A percentile compares a stretch with the other conserved stretches of the same genome.
Conservation (phyloP, 331 rosid species). For the Acacia concinna region DNA sequence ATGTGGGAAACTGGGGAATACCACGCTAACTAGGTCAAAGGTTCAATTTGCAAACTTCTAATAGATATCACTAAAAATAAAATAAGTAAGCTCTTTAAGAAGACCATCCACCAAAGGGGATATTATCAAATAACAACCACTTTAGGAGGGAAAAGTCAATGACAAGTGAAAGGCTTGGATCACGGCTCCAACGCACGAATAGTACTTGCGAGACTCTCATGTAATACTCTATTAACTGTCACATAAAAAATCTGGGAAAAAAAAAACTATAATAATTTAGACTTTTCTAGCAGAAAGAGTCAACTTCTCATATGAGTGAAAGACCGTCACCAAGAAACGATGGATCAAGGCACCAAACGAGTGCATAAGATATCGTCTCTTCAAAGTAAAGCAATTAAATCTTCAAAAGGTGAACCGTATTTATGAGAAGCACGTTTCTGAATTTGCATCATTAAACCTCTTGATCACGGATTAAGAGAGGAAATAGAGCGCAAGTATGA, state of each 20-base stretch:
- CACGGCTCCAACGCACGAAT: not conserved
- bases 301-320: not conserved
- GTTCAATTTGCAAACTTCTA: not conserved
- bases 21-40: conserved; percentile 2
- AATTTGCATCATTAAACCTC: not conserved
- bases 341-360: not conserved
- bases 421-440: not conserved
- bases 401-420: not conserved
- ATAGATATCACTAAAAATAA: not conserved
- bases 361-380: not conserved
- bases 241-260: not conserved
- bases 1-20: not conserved
- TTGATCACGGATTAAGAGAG: not conserved
- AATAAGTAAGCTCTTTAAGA: not conserved
- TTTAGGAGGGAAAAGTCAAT: not conserved
- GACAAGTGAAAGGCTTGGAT: not conserved
- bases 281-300: not conserved
- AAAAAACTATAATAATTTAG: not conserved
- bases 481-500: not conserved
- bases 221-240: not conserved
- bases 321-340: not conserved
- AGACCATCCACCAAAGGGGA: not conserved
- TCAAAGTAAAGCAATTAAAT: conserved; percentile 11
- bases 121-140: not conserved
- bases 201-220: not conserved